These are phyloP conservation scores for Pseudomonodictys pantanalensis DNA, from an alignment of 495 filamentous ascomycete species.

Conservation along the genomic window DNA sequence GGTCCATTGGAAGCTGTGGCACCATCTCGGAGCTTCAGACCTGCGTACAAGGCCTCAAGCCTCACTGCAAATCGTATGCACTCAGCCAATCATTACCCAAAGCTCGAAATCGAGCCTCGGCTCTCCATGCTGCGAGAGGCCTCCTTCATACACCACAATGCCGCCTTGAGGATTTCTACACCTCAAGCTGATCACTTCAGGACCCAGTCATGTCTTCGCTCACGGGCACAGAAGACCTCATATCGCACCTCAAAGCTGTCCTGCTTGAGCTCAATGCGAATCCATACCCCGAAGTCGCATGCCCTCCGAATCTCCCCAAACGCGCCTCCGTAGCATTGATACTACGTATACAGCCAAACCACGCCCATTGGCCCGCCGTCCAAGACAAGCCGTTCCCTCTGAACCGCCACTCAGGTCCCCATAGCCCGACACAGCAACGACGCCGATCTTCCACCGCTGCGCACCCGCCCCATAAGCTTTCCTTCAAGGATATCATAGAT, in stretches of 20 bases:
- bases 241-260: slow-evolving; percentile 44
- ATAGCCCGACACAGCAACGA: background rate
- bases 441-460: slow-evolving; percentile 20
- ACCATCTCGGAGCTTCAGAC: background rate
- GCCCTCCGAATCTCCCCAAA: slow-evolving; percentile 60
- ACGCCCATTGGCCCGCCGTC: slow-evolving; percentile 53
- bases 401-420: background rate
- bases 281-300: slow-evolving; percentile 62
- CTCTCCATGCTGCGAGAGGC: background rate
- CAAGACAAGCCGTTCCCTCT: slow-evolving; percentile 1
- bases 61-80: background rate
- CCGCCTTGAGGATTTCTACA: no score
- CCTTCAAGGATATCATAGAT: slow-evolving; percentile 48
- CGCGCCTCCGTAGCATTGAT: slow-evolving; percentile 72
- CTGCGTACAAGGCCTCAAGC: background rate
- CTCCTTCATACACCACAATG: background rate
- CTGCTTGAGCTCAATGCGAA: slow-evolving; percentile 52
- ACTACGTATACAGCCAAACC: slow-evolving; percentile 63
- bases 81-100: slow-evolving; percentile 5
- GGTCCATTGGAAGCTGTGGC: background rate
- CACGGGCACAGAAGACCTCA: slow-evolving; percentile 33
- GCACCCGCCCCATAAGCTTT: slow-evolving; percentile 34
- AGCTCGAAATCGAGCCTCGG: slow-evolving; percentile 4
- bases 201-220: slow-evolving; percentile 7
- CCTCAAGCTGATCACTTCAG: background rate